A percentile compares a stretch with the other conserved stretches of the same genome.
phyloP scores from a whole-genome alignment of 257 asterid species.

The Solanum sejunctum region DNA sequence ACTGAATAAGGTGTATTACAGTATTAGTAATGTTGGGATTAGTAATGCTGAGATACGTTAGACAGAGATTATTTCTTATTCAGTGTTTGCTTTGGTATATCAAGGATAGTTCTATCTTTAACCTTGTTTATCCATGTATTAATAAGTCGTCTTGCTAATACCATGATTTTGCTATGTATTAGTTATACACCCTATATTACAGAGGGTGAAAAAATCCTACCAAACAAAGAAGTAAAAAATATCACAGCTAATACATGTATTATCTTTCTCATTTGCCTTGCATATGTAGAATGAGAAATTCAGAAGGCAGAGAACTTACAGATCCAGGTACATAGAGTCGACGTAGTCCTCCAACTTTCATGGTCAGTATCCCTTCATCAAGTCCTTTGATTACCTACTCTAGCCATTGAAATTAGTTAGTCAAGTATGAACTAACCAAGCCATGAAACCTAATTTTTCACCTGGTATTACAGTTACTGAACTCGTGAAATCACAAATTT shows the following conservation, averaged over 20 bases:
- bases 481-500: neutral
- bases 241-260: neutral
- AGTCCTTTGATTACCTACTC: constrained; percentile 84
- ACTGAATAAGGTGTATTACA: neutral
- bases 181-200: neutral
- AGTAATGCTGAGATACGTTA: neutral
- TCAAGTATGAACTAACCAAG: neutral
- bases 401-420: neutral
- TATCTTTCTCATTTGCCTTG: neutral
- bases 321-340: constrained; percentile 86
- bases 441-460: neutral
- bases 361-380: constrained; percentile 89
- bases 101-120: neutral
- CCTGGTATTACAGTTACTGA: neutral
- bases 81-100: neutral
- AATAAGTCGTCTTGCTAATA: neutral
- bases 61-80: no score
- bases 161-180: neutral
- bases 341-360: constrained; percentile 93
- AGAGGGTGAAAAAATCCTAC: neutral
- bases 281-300: neutral
- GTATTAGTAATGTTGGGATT: neutral
- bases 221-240: neutral
- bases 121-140: neutral
- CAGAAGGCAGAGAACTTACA: constrained; percentile 30